phyloP scores from a whole-genome alignment of 2,329 filamentous ascomycete species.

The Sordariomycetes sp. region DNA sequence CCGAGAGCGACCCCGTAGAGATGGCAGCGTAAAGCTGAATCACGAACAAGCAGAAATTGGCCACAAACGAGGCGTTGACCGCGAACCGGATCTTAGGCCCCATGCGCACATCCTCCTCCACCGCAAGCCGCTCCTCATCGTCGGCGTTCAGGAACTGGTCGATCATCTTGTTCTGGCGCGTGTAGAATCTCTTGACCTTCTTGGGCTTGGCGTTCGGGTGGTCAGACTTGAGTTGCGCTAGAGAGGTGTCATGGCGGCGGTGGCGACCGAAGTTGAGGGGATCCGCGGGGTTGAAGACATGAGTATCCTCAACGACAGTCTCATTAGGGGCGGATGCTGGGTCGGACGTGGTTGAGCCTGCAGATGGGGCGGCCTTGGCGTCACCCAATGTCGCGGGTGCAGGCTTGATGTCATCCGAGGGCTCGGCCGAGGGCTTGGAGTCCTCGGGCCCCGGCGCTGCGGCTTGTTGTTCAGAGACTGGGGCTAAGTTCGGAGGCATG shows the following conservation, averaged over 20 bases:
- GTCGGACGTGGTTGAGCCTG: background rate
- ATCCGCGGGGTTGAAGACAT: constrained; percentile 13
- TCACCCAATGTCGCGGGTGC: no score
- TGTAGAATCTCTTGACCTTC: constrained; percentile 34
- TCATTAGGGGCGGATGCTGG: background rate
- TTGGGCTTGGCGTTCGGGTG: constrained; percentile 32
- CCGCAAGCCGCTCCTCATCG: constrained; percentile 40
- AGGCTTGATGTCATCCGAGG: no score
- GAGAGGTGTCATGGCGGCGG: constrained; percentile 17
- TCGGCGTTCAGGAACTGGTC: constrained; percentile 42
- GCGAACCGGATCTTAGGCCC: constrained; percentile 41
- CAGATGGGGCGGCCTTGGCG: no score
- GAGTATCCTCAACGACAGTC: background rate
- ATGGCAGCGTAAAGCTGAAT: constrained; percentile 49
- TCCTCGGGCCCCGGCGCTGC: no score
- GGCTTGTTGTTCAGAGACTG: no score
- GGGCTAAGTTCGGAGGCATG: no score
- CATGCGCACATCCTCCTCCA: constrained; percentile 38
- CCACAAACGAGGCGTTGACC: constrained; percentile 37
- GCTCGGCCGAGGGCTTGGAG: no score
- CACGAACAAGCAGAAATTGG: constrained; percentile 42
- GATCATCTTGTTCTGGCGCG: constrained; percentile 35
- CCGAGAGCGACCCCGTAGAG: constrained; percentile 46
- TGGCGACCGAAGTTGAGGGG: constrained; percentile 28
- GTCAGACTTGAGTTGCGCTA: constrained; percentile 14